Conservation (phyloP, 2,329 filamentous ascomycete species). For the Cytospora piceae region DNA sequence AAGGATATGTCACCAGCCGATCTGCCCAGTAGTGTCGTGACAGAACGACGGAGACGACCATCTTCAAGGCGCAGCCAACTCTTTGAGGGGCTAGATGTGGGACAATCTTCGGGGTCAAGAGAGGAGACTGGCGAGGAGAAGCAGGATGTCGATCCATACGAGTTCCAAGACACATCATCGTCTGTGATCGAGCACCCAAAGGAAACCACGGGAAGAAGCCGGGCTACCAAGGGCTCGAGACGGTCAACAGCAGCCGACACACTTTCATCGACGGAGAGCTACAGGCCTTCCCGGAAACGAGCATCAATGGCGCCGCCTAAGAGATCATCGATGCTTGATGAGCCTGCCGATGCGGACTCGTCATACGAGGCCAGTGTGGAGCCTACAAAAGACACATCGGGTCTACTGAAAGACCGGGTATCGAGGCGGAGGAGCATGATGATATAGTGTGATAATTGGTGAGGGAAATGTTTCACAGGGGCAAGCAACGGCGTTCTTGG, state of each 20-base stretch:
- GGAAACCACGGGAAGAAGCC: slow-evolving; percentile 34
- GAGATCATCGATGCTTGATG: slow-evolving; percentile 38
- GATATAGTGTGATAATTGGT: slow-evolving; percentile 47
- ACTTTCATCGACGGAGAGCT: slow-evolving; percentile 31
- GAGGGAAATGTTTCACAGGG: neutral
- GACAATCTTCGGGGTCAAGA: slow-evolving; percentile 7
- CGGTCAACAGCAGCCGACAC: slow-evolving; percentile 35
- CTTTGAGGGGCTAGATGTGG: slow-evolving; percentile 12
- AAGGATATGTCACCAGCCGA: slow-evolving; percentile 41
- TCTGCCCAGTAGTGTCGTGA: slow-evolving; percentile 41
- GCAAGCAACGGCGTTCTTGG: slow-evolving; percentile 15
- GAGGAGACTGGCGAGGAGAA: slow-evolving; percentile 9
- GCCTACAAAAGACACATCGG: slow-evolving; percentile 34
- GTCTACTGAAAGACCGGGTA: slow-evolving; percentile 38
- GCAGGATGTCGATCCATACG: slow-evolving; percentile 52
- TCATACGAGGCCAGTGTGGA: slow-evolving; percentile 35
- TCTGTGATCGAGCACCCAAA: slow-evolving; percentile 38
- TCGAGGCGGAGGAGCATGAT: slow-evolving; percentile 62
- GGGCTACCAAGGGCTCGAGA: slow-evolving; percentile 36
- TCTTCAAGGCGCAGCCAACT: slow-evolving; percentile 37
- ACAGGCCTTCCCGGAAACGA: slow-evolving; percentile 43
- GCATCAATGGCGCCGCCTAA: slow-evolving; percentile 48
- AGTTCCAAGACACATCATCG: slow-evolving; percentile 57
- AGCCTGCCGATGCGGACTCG: slow-evolving; percentile 39
- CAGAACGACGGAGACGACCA: slow-evolving; percentile 47